These are phyloP conservation scores for Phytomonas francai DNA, from an alignment of 208 protist species.

Conservation along the genomic window DNA sequence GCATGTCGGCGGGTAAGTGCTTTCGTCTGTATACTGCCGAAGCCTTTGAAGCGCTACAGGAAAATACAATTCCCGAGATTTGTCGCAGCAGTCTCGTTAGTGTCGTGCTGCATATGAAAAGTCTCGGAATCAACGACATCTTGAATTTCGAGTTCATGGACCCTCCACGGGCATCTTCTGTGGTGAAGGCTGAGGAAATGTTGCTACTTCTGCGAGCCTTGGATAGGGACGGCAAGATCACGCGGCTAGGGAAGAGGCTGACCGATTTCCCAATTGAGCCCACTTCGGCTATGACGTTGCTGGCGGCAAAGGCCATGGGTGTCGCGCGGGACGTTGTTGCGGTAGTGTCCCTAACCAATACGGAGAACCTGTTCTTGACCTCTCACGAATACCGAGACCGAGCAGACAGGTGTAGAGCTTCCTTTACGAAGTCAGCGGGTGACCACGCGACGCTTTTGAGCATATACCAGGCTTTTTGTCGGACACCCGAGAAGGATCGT, in stretches of 20 bases:
- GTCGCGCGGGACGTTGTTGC: constrained; percentile 92
- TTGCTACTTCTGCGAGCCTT: constrained; percentile 93
- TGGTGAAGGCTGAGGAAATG: constrained; percentile 90
- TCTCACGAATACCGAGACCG: constrained; percentile 64
- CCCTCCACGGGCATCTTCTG: constrained; percentile 82
- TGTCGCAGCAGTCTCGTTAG: constrained; percentile 96
- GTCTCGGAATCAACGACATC: constrained; percentile 95
- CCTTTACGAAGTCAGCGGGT: constrained; percentile 69
- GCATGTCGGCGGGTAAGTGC: constrained; percentile 95
- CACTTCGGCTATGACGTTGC: constrained; percentile 94
- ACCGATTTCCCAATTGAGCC: constrained; percentile 98
- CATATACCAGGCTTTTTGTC: constrained; percentile 75
- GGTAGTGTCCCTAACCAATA: constrained; percentile 91
- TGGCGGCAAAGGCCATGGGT: constrained; percentile 90
- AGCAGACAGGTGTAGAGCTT: constrained; percentile 60
- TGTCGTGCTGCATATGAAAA: constrained; percentile 95
- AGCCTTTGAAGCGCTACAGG: constrained; percentile 92
- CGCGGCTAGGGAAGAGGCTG: constrained; percentile 89
- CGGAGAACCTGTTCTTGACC: constrained; percentile 78
- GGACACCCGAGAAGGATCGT: constrained; percentile 52
- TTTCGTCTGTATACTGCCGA: constrained; percentile 96
- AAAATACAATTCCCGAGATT: constrained; percentile 97
- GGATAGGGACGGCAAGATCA: constrained; percentile 78
- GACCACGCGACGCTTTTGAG: constrained; percentile 83
- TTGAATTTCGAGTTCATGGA: constrained; percentile 99